These are phyloP conservation scores for Suillus paluster DNA, from an alignment of 768 basidiomycete genomes.

Conservation along the genomic window DNA sequence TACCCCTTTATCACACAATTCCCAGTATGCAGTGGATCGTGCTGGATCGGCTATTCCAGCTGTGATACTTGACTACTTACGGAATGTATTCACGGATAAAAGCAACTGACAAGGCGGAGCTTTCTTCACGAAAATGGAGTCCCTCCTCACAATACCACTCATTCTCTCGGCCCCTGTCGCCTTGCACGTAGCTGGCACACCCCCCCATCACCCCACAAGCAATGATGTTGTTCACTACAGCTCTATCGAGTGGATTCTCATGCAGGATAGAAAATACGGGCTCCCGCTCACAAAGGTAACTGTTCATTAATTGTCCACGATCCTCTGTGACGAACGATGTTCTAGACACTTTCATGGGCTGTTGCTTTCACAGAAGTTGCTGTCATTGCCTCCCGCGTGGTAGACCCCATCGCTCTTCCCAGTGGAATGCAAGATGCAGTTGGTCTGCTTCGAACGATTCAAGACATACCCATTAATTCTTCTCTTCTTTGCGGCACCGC, in stretches of 20 bases:
- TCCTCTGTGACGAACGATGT: neutral
- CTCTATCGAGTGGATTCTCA: neutral
- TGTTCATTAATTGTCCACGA: neutral
- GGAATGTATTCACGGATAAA: neutral
- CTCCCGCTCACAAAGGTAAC: neutral
- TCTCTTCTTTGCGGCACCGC: neutral
- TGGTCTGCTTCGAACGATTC: neutral
- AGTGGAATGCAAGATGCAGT: neutral
- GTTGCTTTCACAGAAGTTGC: constrained; percentile 6
- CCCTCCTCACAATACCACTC: constrained; percentile 45
- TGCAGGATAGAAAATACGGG: no score
- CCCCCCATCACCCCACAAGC: constrained; percentile 48
- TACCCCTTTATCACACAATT: no score
- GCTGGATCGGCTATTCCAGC: no score
- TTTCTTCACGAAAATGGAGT: constrained; percentile 19
- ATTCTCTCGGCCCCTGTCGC: constrained; percentile 45
- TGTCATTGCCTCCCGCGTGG: neutral
- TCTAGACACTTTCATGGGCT: neutral
- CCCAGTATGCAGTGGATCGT: no score
- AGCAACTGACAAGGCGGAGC: neutral
- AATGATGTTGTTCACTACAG: constrained; percentile 28
- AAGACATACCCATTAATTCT: neutral
- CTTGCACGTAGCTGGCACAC: constrained; percentile 46
- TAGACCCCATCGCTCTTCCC: neutral
- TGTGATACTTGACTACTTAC: no score